Conservation (phyloP, 192 early-diverging fungal species). For the Coemansia sp. region DNA sequence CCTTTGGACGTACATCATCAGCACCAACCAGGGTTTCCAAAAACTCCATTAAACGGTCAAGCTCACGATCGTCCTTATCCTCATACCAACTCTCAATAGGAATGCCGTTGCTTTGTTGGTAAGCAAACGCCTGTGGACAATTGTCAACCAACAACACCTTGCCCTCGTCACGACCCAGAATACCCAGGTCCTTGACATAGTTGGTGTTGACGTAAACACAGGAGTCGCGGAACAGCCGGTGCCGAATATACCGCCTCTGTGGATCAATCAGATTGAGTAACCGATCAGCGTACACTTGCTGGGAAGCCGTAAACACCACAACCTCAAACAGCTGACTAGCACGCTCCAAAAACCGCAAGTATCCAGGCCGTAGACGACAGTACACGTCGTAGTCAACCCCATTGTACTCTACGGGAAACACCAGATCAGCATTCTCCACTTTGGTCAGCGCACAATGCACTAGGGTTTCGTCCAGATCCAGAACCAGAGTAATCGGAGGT, state of each 20-base stretch:
- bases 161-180: conserved; percentile 63
- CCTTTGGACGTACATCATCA: conserved; percentile 66
- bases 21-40: conserved; percentile 55
- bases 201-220: conserved; percentile 64
- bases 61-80: conserved; percentile 63
- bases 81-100: conserved; percentile 74
- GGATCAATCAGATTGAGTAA: conserved; percentile 64
- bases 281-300: conserved; percentile 67
- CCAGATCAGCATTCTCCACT: conserved; percentile 57
- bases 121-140: conserved; percentile 70
- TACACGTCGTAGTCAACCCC: conserved; percentile 60
- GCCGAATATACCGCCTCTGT: conserved; percentile 55
- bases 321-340: conserved; percentile 63
- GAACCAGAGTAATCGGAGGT: conserved; percentile 62
- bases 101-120: conserved; percentile 69
- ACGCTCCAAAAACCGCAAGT: conserved; percentile 57
- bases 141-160: conserved; percentile 69
- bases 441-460: conserved; percentile 62
- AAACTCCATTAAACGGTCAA: conserved; percentile 58
- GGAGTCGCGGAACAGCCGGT: conserved; percentile 67
- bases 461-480: conserved; percentile 69
- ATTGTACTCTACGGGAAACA: conserved; percentile 66
- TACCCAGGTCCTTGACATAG: conserved; percentile 68
- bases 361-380: conserved; percentile 65
- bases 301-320: conserved; percentile 71